Evolutionary conservation across 2,329 filamentous ascomycete genomes (phyloP).

Genomic region (Rhynchosporium secalis): DNA sequence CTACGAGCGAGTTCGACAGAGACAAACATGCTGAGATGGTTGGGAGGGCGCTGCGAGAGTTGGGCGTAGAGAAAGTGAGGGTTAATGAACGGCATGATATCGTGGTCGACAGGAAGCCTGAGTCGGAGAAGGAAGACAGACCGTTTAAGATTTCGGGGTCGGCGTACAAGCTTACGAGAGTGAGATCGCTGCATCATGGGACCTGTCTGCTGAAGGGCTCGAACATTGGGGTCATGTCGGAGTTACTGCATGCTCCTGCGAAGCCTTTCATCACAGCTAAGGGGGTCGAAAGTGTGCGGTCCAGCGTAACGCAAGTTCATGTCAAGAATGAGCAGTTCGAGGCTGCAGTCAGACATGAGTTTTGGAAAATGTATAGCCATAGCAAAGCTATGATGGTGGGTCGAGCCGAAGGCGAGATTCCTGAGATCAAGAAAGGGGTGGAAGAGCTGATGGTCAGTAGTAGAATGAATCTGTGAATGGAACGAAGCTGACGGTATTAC

Average conservation of each 20-base stretch:
- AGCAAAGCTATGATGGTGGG: conserved; percentile 39
- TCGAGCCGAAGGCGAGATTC: conserved; percentile 40
- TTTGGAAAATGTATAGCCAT: conserved; percentile 63
- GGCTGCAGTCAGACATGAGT: conserved; percentile 62
- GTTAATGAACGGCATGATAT: conserved; percentile 96
- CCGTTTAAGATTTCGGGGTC: conserved; percentile 84
- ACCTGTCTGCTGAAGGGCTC: conserved; percentile 81
- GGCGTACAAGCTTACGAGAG: conserved; percentile 86
- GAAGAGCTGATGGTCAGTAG: conserved; percentile 58
- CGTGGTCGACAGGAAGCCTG: conserved; percentile 59
- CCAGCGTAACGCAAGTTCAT: conserved; percentile 76
- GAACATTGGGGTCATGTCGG: conserved; percentile 68
- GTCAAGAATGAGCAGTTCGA: conserved; percentile 52
- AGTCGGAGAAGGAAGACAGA: conserved; percentile 14
- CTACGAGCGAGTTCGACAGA: conserved; percentile 73
- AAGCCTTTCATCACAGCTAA: conserved; percentile 74
- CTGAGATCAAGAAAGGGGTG: conserved; percentile 61
- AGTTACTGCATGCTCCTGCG: conserved; percentile 75
- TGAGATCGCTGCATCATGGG: conserved; percentile 85
- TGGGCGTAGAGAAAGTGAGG: conserved; percentile 59
- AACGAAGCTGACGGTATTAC: conserved; percentile 34
- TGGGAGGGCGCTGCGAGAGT: conserved; percentile 69
- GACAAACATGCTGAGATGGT: conserved; percentile 92
- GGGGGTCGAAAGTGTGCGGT: conserved; percentile 89
- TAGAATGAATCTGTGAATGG: neutral